Conservation (phyloP, 2,329 filamentous ascomycete species). For the Acarospora socialis region DNA sequence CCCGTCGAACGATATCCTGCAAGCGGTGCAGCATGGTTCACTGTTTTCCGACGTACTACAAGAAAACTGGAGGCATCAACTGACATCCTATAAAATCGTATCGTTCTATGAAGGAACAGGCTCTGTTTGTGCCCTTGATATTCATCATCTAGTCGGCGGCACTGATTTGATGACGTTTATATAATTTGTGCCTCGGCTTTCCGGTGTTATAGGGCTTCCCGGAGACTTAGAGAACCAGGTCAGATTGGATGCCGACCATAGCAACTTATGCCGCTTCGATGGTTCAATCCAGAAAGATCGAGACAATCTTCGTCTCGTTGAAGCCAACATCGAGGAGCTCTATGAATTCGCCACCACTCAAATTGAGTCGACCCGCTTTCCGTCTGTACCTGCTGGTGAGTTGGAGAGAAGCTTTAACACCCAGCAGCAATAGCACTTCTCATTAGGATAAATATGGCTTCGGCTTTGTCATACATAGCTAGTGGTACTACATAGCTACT, state of each 20-base stretch:
- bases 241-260: conserved; percentile 3
- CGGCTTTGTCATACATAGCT: no score
- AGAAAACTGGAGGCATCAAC: conserved; percentile 6
- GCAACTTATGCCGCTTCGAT: conserved; percentile 4
- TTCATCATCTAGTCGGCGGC: no score
- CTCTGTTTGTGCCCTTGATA: conserved; percentile 3
- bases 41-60: conserved; percentile 5
- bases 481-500: no score
- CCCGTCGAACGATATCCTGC: conserved; percentile 2
- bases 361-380: neutral
- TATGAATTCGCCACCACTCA: conserved; percentile 1
- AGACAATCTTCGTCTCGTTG: conserved; percentile 3
- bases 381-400: no score
- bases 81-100: conserved; percentile 2
- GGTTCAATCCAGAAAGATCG: neutral
- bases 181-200: no score
- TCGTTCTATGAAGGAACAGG: conserved; percentile 6
- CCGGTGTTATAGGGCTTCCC: conserved; percentile 6
- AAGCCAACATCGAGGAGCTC: conserved; percentile 5
- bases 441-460: no score
- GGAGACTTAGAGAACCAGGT: conserved; percentile 5
- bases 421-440: no score
- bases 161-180: no score
- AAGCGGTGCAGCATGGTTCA: conserved; percentile 4
- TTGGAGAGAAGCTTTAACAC: no score